Evolutionary conservation across 1,139 yeast species (phyloP), one percentile per base, ranked within the genome.

Genomic region (Kodamaea ohmeri): DNA sequence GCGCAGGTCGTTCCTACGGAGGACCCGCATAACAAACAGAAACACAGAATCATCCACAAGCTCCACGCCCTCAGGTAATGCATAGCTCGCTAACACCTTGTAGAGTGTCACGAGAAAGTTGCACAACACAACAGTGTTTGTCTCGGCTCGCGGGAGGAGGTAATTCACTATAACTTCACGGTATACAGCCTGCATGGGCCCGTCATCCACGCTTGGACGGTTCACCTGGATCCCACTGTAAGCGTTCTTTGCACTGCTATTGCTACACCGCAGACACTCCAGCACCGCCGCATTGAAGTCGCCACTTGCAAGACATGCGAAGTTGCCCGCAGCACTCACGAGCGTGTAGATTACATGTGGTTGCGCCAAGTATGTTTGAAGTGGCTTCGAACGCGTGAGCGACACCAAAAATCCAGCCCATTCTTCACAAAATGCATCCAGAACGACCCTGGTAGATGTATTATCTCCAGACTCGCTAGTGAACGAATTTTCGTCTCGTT

Each of bases 21-120:
- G 42, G 6, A 49, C 42, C 4, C 48, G 35, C 25, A 64, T 49
- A 12, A 63, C 45, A 33, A 59, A 58, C 12, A 46, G 45, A 28
- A 63, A 55, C 2, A 56, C 39, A 1, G 44, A 40, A 30, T 64
- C 65, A 5, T 45, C 43, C 4, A 35, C 37, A n/a, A 54, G 30
- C 6, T 45, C 43, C 8, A 41, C 45, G 7, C 41, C 48, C 1
- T 36, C 31, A 9, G 45, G 45, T 3, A 51, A 43, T 3, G 40
- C 18, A 33, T 45, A 33, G 75, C 76, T 0, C 76, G 74, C 57
- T 40, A 78, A 73, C 2, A 78, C 48, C 48, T 73, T 71, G 50
- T 63, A 68, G 3, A 81, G 43, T 0, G 76, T 48, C 1, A 77
- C 45, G 16, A 81, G 53, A 7, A 72, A 56, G 34, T 76, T 73